These are phyloP conservation scores for Calocera viscosa DNA, from an alignment of 768 basidiomycete genomes.

Conservation along the genomic window DNA sequence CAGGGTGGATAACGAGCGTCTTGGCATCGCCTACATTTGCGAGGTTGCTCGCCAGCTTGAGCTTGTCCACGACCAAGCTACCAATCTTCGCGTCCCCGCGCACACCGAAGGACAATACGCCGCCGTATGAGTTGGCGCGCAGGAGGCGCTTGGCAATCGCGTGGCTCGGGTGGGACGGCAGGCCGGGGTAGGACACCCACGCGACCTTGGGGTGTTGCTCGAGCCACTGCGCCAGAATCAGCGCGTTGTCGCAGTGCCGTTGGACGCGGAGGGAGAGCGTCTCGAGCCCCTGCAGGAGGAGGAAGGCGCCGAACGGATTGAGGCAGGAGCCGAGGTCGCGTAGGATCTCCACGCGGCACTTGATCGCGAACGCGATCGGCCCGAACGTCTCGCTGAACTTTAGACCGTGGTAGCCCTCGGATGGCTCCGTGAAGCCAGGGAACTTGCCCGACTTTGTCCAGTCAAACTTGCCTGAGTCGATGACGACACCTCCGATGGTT, in stretches of 20 bases:
- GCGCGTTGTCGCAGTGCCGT: conserved; percentile 57
- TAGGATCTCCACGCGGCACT: conserved; percentile 45
- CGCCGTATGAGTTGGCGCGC: conserved; percentile 47
- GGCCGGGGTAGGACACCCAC: conserved; percentile 72
- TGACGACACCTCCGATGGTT: conserved; percentile 61
- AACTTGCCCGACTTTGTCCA: conserved; percentile 57
- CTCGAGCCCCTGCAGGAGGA: conserved; percentile 67
- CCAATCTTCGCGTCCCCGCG: conserved; percentile 41
- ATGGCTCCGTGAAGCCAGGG: conserved; percentile 59
- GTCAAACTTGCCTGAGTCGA: conserved; percentile 71
- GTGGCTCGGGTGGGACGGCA: conserved; percentile 49
- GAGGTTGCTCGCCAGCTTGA: conserved; percentile 52
- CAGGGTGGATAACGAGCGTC: conserved; percentile 68
- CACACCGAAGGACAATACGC: conserved; percentile 67
- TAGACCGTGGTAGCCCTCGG: conserved; percentile 65
- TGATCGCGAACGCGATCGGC: conserved; percentile 47
- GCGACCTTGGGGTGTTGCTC: conserved; percentile 50
- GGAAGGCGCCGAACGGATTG: conserved; percentile 63
- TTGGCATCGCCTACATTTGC: conserved; percentile 38
- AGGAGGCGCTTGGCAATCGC: conserved; percentile 44
- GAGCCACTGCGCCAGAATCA: conserved; percentile 56
- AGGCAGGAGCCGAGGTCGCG: conserved; percentile 54
- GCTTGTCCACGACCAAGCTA: conserved; percentile 51
- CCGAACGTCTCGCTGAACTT: conserved; percentile 57
- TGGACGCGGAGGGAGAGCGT: conserved; percentile 60